These are phyloP conservation scores for Cercospora canescens DNA, from an alignment of 2,329 filamentous ascomycete species.

Conservation along the genomic window DNA sequence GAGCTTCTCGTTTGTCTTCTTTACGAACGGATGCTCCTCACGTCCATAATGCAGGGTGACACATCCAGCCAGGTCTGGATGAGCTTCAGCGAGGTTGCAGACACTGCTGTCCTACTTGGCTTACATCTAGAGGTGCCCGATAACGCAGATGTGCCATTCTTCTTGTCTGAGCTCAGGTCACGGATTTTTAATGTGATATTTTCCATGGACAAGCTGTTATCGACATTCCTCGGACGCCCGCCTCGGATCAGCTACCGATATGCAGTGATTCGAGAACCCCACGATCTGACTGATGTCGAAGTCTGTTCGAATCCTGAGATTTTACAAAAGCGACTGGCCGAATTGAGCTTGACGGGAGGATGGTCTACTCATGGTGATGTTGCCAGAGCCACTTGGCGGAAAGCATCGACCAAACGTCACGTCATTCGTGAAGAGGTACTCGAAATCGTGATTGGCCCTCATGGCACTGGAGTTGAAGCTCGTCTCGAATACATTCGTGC, in stretches of 20 bases:
- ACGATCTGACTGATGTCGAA: conserved; percentile 22
- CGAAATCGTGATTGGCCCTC: conserved; percentile 20
- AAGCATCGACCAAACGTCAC: conserved; percentile 6
- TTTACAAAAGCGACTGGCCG: conserved; percentile 9
- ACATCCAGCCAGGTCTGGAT: conserved; percentile 26
- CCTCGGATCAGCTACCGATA: conserved; percentile 24
- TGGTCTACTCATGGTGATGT: conserved; percentile 11
- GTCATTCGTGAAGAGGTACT: conserved; percentile 22
- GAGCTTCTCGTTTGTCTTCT: conserved; percentile 24
- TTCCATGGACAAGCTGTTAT: conserved; percentile 28
- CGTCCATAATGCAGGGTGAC: conserved; percentile 25
- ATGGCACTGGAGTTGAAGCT: conserved; percentile 12
- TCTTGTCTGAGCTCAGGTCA: conserved; percentile 24
- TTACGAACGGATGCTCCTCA: conserved; percentile 23
- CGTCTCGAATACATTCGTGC: conserved; percentile 15
- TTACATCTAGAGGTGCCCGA: conserved; percentile 25
- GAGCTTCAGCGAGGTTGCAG: conserved; percentile 25
- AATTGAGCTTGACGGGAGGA: conserved; percentile 10
- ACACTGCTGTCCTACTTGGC: conserved; percentile 26
- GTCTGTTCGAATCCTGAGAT: conserved; percentile 10
- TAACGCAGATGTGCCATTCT: conserved; percentile 25
- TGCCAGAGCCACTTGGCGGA: conserved; percentile 22
- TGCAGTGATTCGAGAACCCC: conserved; percentile 12
- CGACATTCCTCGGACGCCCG: conserved; percentile 28
- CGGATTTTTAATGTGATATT: conserved; percentile 26